Conservation (phyloP, 495 filamentous ascomycete genomes). For the Penicillium alfredii region DNA sequence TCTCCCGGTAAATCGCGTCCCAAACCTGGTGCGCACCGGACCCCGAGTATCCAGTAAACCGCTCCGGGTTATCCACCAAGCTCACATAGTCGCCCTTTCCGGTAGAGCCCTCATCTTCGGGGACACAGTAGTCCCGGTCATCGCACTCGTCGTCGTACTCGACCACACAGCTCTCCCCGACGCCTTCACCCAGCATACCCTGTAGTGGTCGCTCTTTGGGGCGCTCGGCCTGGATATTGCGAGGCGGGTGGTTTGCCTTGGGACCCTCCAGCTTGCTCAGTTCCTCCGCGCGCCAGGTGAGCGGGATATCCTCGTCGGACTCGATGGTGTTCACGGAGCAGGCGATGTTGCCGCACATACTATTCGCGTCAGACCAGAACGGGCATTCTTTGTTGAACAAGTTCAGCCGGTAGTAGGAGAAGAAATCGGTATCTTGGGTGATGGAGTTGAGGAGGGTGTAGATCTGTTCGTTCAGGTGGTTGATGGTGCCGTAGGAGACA, state of each 20-base stretch:
- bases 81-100: slow-evolving; percentile 95
- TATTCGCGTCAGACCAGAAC: slow-evolving; percentile 89
- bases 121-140: slow-evolving; percentile 93
- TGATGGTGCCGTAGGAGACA: slow-evolving; percentile 84
- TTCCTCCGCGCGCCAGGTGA: slow-evolving; percentile 86
- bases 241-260: slow-evolving; percentile 79
- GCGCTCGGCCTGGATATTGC: slow-evolving; percentile 59
- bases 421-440: slow-evolving; percentile 88
- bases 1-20: slow-evolving; percentile 95
- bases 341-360: slow-evolving; percentile 95
- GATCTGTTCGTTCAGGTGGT: slow-evolving; percentile 71
- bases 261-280: slow-evolving; percentile 90
- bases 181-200: slow-evolving; percentile 75
- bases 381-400: slow-evolving; percentile 94
- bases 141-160: slow-evolving; percentile 98
- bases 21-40: slow-evolving; percentile 79
- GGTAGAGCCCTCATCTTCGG: slow-evolving; percentile 82
- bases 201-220: slow-evolving; percentile 67
- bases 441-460: slow-evolving; percentile 75
- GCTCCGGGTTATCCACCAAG: slow-evolving; percentile 86
- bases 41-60: slow-evolving; percentile 91
- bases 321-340: slow-evolving; percentile 97
- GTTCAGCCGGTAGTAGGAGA: slow-evolving; percentile 93
- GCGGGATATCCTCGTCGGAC: slow-evolving; percentile 87
- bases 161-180: slow-evolving; percentile 91